Conservation (phyloP, 2,329 filamentous ascomycete species). For the Grosmannia clavigera region DNA sequence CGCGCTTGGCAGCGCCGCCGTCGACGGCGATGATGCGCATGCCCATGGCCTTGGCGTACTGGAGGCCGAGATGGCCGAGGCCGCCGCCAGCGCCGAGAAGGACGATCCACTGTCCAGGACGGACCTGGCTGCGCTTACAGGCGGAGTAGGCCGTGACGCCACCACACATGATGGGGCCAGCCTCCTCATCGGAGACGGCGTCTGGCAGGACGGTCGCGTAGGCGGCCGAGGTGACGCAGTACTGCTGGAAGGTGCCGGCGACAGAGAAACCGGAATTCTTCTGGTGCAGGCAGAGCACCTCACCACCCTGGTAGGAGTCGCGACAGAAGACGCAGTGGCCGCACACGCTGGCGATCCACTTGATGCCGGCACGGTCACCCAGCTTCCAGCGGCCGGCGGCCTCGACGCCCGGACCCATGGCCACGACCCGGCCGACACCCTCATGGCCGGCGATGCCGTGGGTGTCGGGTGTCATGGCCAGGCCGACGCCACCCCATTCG, state of each 20-base stretch:
- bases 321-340: conserved; percentile 6
- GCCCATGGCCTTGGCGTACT: conserved; percentile 12
- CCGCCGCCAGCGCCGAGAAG: conserved; percentile 22
- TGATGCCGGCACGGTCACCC: conserved; percentile 9
- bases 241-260: conserved; percentile 13
- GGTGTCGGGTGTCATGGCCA: conserved; percentile 3
- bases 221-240: conserved; percentile 25
- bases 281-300: conserved; percentile 5
- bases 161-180: conserved; percentile 15
- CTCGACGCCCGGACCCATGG: conserved; percentile 3
- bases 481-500: conserved; percentile 7
- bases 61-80: conserved; percentile 11
- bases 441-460: conserved; percentile 8
- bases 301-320: conserved; percentile 4
- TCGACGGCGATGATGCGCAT: conserved; percentile 10
- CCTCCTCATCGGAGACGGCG: conserved; percentile 11
- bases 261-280: conserved; percentile 9
- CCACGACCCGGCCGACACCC: conserved; percentile 5
- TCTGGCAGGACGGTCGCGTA: conserved; percentile 20
- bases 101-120: conserved; percentile 10
- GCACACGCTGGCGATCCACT: conserved; percentile 6
- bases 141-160: conserved; percentile 11
- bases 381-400: conserved; percentile 2
- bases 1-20: conserved; percentile 7
- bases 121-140: conserved; percentile 6